Conservation (phyloP, 768 basidiomycete genomes). For the Suillus sp. region DNA sequence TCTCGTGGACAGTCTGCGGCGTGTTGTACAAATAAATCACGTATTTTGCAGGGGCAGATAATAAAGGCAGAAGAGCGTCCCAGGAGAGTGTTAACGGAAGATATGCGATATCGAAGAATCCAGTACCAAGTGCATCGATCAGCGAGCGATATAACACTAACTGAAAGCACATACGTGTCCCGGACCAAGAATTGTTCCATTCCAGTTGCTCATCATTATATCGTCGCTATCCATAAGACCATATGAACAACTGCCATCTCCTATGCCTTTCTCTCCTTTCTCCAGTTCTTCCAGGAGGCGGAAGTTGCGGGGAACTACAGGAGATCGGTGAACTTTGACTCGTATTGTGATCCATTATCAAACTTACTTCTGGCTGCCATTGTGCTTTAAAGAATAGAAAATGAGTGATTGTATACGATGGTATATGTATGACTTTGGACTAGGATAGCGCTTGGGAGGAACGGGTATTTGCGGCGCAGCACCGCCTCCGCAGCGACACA, state of each 20-base stretch:
- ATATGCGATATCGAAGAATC: background rate
- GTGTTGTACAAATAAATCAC: background rate
- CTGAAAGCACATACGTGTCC: constrained; percentile 72
- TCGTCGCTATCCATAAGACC: constrained; percentile 95
- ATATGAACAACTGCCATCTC: constrained; percentile 97
- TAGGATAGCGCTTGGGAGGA: constrained; percentile 3
- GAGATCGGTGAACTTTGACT: constrained; percentile 6
- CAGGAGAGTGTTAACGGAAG: too few species aligned
- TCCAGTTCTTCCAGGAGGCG: constrained; percentile 97
- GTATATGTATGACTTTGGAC: background rate
- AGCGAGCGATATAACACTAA: background rate
- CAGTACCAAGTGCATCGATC: background rate
- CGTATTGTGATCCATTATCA: background rate
- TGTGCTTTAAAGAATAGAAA: constrained; percentile 14
- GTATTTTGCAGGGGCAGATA: background rate
- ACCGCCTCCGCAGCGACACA: constrained; percentile 34
- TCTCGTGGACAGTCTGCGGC: constrained; percentile 91
- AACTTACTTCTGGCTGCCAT: constrained; percentile 63
- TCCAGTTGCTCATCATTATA: constrained; percentile 98
- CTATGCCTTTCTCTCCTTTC: constrained; percentile 99
- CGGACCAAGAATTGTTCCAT: constrained; percentile 98
- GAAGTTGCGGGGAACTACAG: constrained; percentile 94
- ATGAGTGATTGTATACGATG: constrained; percentile 6
- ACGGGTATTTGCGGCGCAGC: constrained; percentile 19
- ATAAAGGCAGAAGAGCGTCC: background rate